Evolutionary conservation across 108 stramenopile genomes (phyloP), one percentile per base, ranked within the genome.

Genomic region (Skeletonema marinoi): DNA sequence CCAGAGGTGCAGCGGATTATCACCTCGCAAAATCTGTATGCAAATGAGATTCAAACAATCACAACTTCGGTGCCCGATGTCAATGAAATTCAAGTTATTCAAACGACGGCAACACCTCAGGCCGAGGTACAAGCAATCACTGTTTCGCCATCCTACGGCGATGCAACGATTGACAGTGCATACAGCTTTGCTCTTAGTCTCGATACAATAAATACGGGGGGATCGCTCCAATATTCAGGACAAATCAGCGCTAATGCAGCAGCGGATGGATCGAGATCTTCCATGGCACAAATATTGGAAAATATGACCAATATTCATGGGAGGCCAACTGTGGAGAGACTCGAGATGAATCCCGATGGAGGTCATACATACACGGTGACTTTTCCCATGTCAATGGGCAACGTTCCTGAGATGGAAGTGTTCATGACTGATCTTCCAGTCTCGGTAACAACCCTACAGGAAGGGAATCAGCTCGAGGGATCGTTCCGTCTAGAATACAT

Each of bases 1-100:
- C 85, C 77, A 4, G 95, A 93, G 64, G 88, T 96, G 12, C 95
- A 96, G 74, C 68, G 69, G 17, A 73, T 96, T 17, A 78, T 78
- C 25, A 93, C 93, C 6, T 78, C 76, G 11, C 73, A 87, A n/a
- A 70, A 89, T 80, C 86, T 92, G 11, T 91, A 91, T 48, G 65
- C 93, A 6, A 96, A 96, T 68, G 95, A 93, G 77, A 77, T 94
- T 29, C 95, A 96, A 80, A 71, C 80, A 7, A 85, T 94, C 65
- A 81, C 87, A 4, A 89, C 91, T 8, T 73, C 77, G 11, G 87
- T 77, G 7, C 48, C 36, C 2, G 81, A 90, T 51, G 77, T 92
- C 13, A 79, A 91, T 62, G 93, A 94, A 80, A 81, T 94, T 35
- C 95, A 96, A 66, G 60, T 68, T 30, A 64, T 94, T 38, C 66